Evolutionary conservation across 352 stramenopile genomes (phyloP).

Genomic region (Pseudoperonospora humuli): DNA sequence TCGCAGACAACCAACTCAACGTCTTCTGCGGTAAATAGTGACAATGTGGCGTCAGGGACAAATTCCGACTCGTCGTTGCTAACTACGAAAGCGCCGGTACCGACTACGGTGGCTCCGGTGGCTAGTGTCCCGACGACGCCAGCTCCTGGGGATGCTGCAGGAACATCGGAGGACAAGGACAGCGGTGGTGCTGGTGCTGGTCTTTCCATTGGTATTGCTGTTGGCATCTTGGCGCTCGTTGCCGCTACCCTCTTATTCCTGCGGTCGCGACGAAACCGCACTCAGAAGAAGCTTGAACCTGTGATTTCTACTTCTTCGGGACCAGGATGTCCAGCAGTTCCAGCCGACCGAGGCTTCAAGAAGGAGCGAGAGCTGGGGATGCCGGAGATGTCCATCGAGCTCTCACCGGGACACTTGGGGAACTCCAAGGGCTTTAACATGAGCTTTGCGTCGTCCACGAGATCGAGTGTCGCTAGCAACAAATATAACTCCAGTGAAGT

Average conservation of each 20-base stretch:
- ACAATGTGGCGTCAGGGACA: no score
- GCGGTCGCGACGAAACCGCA: slow-evolving; percentile 7
- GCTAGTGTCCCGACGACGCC: not conserved
- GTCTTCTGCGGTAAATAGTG: no score
- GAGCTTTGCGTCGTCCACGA: slow-evolving; percentile 24
- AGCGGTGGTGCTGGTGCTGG: not conserved
- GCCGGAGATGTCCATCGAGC: slow-evolving; percentile 37
- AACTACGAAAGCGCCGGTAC: no score
- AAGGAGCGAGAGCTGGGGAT: slow-evolving; percentile 26
- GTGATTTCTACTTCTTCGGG: slow-evolving; percentile 3
- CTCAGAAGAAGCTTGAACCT: slow-evolving; percentile 6
- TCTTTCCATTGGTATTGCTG: slow-evolving; percentile 21
- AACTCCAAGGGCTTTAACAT: slow-evolving; percentile 22
- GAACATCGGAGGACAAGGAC: not conserved
- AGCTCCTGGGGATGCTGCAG: slow-evolving; percentile 1
- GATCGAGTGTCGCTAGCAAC: slow-evolving; percentile 21
- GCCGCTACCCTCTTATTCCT: slow-evolving; percentile 21
- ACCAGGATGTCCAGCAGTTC: slow-evolving; percentile 12
- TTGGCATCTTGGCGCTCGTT: slow-evolving; percentile 25
- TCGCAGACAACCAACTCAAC: slow-evolving; percentile 2
- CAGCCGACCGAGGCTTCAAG: slow-evolving; percentile 22
- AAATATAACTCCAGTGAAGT: slow-evolving; percentile 14
- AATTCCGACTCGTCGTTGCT: no score
- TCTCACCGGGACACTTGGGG: slow-evolving; percentile 23
- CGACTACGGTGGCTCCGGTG: no score